These are phyloP conservation scores for Ceratocystis diversiconidia DNA, from an alignment of 2,329 filamentous ascomycete species.

Conservation along the genomic window DNA sequence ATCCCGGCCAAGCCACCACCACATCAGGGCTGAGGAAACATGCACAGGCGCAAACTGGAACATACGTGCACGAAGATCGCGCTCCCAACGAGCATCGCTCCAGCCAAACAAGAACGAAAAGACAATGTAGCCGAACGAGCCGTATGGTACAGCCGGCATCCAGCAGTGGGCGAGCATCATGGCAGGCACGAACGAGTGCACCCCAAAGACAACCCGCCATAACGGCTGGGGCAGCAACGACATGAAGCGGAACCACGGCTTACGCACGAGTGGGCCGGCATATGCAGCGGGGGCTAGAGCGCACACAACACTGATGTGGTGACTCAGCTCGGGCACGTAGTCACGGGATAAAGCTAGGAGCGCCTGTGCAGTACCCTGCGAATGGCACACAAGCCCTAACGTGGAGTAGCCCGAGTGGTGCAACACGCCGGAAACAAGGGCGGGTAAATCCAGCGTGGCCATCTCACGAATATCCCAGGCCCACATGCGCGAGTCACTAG, in stretches of 20 bases:
- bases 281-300: constrained; percentile 83
- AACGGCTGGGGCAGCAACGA: constrained; percentile 41
- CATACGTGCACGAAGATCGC: constrained; percentile 61
- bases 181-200: constrained; percentile 82
- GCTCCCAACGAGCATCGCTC: constrained; percentile 75
- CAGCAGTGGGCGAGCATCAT: constrained; percentile 74
- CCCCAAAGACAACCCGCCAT: constrained; percentile 75
- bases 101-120: constrained; percentile 85
- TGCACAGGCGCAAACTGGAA: constrained; percentile 90
- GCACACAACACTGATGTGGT: constrained; percentile 77
- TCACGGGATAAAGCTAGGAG: constrained; percentile 81
- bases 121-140: constrained; percentile 71
- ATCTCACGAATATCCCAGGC: constrained; percentile 91
- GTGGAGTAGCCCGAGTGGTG: constrained; percentile 43
- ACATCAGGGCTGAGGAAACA: constrained; percentile 77
- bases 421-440: constrained; percentile 65
- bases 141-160: constrained; percentile 55
- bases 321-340: constrained; percentile 70
- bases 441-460: constrained; percentile 77
- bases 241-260: constrained; percentile 84
- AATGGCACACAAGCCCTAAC: constrained; percentile 74
- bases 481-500: constrained; percentile 83
- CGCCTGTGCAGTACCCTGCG: constrained; percentile 80
- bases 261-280: constrained; percentile 70
- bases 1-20: constrained; percentile 86